Base-by-base conservation (phyloP, 495 filamentous ascomycete genomes). In the Penicillium paradoxum region DNA sequence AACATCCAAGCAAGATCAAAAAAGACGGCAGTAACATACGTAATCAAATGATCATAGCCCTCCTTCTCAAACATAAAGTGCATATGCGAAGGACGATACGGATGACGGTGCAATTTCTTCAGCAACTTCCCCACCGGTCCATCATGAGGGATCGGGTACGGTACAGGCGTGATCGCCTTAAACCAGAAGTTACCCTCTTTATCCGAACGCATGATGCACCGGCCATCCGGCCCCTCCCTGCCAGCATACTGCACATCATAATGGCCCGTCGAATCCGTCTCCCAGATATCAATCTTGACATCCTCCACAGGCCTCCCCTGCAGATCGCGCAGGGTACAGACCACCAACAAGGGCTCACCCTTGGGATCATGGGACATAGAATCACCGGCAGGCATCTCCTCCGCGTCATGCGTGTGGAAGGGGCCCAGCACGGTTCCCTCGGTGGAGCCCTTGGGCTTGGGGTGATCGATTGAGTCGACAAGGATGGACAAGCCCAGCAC, bases 11-110 rank as follows among this genome's bases (percentile, higher is more conserved):
- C 27, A 58, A 19, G 0, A 25, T 15, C 40, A 36, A 36, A 22
- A 45, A 46, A 27, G 2, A 32, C 40, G 33, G 45, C 5, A 32
- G 44, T 21, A 52, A 80, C 84, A 54, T 69, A 90, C 86, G 91
- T 97, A 59, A 96, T 83, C 58, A 97, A 73, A 62, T 87, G 79
- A 69, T 96, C 90, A 67, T 85, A 95, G 0, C 84, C 90, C 69
- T 77, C 72, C 75, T 91, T 95, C 67, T 86, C 81, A 70, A 96
- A 95, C 88, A 95, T 93, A 63, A 96, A 96, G 72, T 96, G 91
- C 78, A 96, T 84, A 75, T 97, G 91, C 40, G 84, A 84, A 22
- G 91, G 91, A 34, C 91, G 73, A 73, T 83, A 95, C 53, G 85
- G 82, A 73, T 96, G 91, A 25, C 91, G 75, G 22, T 79, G 76